Base-by-base conservation (phyloP, 2,329 filamentous ascomycete genomes). In the Trichoderma sp. region DNA sequence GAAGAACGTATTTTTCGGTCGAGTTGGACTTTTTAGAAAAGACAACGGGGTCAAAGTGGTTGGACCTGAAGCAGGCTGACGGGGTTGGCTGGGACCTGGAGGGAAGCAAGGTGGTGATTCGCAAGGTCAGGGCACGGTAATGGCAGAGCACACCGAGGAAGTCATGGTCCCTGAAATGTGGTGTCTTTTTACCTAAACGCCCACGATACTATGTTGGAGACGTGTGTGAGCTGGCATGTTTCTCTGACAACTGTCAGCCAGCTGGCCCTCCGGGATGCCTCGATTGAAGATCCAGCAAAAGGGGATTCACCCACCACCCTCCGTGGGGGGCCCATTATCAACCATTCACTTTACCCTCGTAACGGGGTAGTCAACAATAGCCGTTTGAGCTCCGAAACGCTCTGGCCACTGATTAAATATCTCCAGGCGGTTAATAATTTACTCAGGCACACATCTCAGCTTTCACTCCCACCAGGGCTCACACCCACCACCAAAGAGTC, bases 71-170 rank as follows among this genome's bases (percentile, higher is more conserved):
- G 75, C 88, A 89, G 41, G 87, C 90, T 78, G 91, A 94, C 81
- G 91, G 91, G 3, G 93, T 98, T 1, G 95, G 95, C 0, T 99
- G 97, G 97, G 91, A 95, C 81, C 86, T 94, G 80, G 92, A 94
- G 56, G 92, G 90, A 5, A 88, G 89, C 60, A 93, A 86, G 80
- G 92, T 98, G 38, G 87, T 95, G n/a, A 96, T 98, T 81, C 90
- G 93, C 73, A 89, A 85, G 80, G 84, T 88, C 21, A 87, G 85
- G 80, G 84, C 83, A 64, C 84, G 83, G 79, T 86, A 79, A 82
- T 29, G 59, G 31, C 35, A 53, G n/a, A 11, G 67, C 24, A 45
- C 53, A 33, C n/a, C 2, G 3, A 53, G 35, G 21, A 24, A 5
- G 31, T 60, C 24, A 68, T 41, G 35, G n/a, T 38, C 21, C 27